These are phyloP conservation scores for Atkinsonella texensis DNA, from an alignment of 2,329 filamentous ascomycete species.

Conservation along the genomic window DNA sequence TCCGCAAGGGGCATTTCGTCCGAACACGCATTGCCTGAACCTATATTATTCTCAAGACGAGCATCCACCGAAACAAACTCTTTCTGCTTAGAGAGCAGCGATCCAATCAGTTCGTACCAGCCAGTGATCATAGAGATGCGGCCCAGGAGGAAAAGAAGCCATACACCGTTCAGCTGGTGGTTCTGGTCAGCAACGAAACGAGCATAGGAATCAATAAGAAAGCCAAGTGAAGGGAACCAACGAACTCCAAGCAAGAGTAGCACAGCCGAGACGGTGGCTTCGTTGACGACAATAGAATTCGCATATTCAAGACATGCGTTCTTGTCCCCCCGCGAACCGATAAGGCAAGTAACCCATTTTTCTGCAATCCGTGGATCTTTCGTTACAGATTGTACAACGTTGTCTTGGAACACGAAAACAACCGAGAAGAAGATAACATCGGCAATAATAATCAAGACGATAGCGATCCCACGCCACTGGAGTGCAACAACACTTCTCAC, in stretches of 20 bases:
- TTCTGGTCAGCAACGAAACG: constrained; percentile 13
- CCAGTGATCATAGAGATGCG: constrained; percentile 75
- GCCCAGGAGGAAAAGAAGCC: constrained; percentile 70
- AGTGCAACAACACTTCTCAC: constrained; percentile 77
- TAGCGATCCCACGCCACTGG: constrained; percentile 87
- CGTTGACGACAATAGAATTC: constrained; percentile 52
- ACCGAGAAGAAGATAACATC: constrained; percentile 93
- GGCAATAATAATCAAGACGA: constrained; percentile 78
- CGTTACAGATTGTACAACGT: constrained; percentile 48
- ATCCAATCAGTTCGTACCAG: constrained; percentile 58
- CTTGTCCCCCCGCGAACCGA: constrained; percentile 41
- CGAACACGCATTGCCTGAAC: constrained; percentile 39
- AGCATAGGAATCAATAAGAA: neutral
- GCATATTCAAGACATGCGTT: constrained; percentile 52
- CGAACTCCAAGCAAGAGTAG: constrained; percentile 65
- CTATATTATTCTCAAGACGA: constrained; percentile 45
- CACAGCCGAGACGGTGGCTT: constrained; percentile 69
- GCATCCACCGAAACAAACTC: constrained; percentile 90
- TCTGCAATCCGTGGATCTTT: constrained; percentile 40
- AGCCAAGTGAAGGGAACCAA: neutral
- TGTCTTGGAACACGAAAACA: constrained; percentile 80
- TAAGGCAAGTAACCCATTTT: constrained; percentile 65
- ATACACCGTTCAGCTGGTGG: constrained; percentile 64
- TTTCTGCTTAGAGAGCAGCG: constrained; percentile 35
- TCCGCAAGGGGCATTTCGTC: constrained; percentile 70